These are phyloP conservation scores for Hypoxylon sp. DNA, from an alignment of 2,329 filamentous ascomycete species.

Conservation along the genomic window DNA sequence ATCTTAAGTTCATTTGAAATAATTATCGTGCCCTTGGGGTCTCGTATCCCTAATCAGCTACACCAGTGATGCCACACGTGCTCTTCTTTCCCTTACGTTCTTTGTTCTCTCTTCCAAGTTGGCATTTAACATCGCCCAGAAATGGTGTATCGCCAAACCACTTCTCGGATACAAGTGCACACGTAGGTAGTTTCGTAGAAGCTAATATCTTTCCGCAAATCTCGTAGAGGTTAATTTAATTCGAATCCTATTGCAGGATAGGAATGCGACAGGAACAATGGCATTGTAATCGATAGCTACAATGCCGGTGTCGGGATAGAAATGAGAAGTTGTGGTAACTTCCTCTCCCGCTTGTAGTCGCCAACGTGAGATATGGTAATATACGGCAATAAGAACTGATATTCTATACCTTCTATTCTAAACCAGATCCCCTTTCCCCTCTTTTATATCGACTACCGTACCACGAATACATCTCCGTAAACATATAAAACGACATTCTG, in stretches of 20 bases:
- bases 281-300: background rate
- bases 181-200: background rate
- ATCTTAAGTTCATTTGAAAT: slow-evolving; percentile 28
- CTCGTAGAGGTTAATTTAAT: background rate
- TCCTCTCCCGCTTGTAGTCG: too few relatives aligned
- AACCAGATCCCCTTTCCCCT: too few relatives aligned
- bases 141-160: background rate
- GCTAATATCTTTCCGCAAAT: background rate
- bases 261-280: background rate
- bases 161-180: background rate
- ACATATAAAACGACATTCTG: background rate
- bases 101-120: background rate
- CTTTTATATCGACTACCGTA: too few relatives aligned
- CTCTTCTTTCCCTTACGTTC: background rate
- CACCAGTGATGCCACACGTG: background rate
- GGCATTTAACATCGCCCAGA: background rate
- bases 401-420: too few relatives aligned
- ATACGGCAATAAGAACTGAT: too few relatives aligned
- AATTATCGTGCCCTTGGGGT: background rate
- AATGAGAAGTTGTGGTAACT: too few relatives aligned
- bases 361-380: too few relatives aligned
- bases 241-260: background rate
- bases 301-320: too few relatives aligned
- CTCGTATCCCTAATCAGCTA: background rate
- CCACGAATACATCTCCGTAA: too few relatives aligned